phyloP scores from a whole-genome alignment of 768 basidiomycete species.

The Mycena alexandri region DNA sequence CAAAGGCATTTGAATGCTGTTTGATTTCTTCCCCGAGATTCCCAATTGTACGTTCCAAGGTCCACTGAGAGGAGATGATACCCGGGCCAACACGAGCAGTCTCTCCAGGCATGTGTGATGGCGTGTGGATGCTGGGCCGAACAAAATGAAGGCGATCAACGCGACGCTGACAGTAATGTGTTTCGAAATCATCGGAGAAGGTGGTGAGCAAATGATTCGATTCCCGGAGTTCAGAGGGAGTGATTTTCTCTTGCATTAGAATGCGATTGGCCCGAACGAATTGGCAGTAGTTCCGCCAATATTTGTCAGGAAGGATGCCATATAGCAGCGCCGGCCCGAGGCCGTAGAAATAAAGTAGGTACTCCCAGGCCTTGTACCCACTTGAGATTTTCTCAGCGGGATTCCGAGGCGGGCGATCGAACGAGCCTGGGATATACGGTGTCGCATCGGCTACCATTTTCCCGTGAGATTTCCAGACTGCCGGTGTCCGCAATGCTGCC shows the following conservation, averaged over 20 bases:
- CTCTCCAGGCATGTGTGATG: slow-evolving; percentile 29
- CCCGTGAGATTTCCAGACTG: slow-evolving; percentile 40
- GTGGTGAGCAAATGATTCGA: neutral
- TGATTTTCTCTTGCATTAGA: neutral
- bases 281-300: slow-evolving; percentile 50
- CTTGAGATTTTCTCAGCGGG: slow-evolving; percentile 41
- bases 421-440: slow-evolving; percentile 53
- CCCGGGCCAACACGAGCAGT: slow-evolving; percentile 30
- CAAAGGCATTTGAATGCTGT: slow-evolving; percentile 34
- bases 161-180: slow-evolving; percentile 31
- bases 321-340: slow-evolving; percentile 46
- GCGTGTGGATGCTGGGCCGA: slow-evolving; percentile 34
- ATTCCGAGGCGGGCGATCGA: slow-evolving; percentile 55
- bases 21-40: slow-evolving; percentile 31
- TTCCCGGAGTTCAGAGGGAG: neutral
- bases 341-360: slow-evolving; percentile 44
- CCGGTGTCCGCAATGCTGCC: slow-evolving; percentile 43
- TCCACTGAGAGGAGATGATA: slow-evolving; percentile 32
- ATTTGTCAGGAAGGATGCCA: slow-evolving; percentile 42
- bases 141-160: slow-evolving; percentile 36
- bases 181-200: slow-evolving; percentile 35
- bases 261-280: slow-evolving; percentile 42
- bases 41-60: slow-evolving; percentile 36
- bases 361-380: slow-evolving; percentile 48
- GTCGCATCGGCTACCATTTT: slow-evolving; percentile 44